These are phyloP conservation scores for Mortierella antarctica DNA, from an alignment of 192 early-diverging fungal species.

Conservation along the genomic window DNA sequence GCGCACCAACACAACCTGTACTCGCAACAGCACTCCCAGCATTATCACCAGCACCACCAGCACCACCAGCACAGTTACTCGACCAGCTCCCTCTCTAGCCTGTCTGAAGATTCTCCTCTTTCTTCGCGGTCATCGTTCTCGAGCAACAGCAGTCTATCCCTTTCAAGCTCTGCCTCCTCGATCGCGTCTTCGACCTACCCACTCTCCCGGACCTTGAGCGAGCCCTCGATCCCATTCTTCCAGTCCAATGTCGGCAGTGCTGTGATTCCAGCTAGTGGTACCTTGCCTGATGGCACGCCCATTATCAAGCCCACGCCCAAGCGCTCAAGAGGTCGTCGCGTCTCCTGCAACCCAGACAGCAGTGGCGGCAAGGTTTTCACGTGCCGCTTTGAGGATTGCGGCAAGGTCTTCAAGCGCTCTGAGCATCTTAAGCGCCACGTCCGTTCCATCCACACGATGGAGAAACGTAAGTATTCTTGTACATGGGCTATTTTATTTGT, in stretches of 20 bases:
- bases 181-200: slow-evolving; percentile 22
- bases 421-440: slow-evolving; percentile 71
- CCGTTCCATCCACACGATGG: slow-evolving; percentile 69
- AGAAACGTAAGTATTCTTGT: slow-evolving; percentile 63
- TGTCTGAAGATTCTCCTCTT: slow-evolving; percentile 35
- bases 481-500: neutral
- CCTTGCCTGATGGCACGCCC: slow-evolving; percentile 12
- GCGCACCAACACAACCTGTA: slow-evolving; percentile 50
- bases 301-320: slow-evolving; percentile 56
- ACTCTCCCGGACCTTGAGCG: slow-evolving; percentile 40
- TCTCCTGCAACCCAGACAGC: slow-evolving; percentile 60
- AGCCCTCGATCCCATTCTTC: slow-evolving; percentile 33
- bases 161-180: slow-evolving; percentile 24
- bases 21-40: slow-evolving; percentile 40
- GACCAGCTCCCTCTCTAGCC: slow-evolving; percentile 32
- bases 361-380: slow-evolving; percentile 65
- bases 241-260: slow-evolving; percentile 4
- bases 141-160: slow-evolving; percentile 15
- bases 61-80: slow-evolving; percentile 35
- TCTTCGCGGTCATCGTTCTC: slow-evolving; percentile 46
- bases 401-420: slow-evolving; percentile 69
- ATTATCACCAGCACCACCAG: slow-evolving; percentile 15
- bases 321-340: slow-evolving; percentile 64
- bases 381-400: slow-evolving; percentile 65
- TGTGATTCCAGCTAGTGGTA: neutral